Base-by-base conservation (phyloP, 2,329 filamentous ascomycete genomes). In the Fusarium sterilihyphosum region DNA sequence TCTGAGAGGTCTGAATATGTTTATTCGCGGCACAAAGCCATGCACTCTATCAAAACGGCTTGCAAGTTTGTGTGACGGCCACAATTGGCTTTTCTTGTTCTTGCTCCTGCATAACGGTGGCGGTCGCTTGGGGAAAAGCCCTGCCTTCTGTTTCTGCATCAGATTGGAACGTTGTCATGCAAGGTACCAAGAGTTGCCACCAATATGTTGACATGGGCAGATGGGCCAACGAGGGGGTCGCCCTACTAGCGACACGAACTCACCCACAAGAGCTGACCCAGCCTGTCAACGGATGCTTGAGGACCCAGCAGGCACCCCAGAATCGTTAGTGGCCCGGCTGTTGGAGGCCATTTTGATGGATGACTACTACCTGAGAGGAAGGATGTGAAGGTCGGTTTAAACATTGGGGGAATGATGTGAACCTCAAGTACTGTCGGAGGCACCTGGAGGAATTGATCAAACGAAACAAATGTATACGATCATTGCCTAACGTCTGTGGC, bases 21-120 rank as follows among this genome's bases (percentile, higher is more conserved):
- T 40, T 54, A 56, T 41, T 61, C 54, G 60, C 56, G 60, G 60
- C 62, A 61, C 53, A 67, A 71, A 50, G 47, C 52, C 41, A 62
- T 37, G 49, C 31, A 41, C 31, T 49, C 44, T 74, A 58, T 64
- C 40, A 71, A 43, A 73, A 72, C 46, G 29, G 53, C 33, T 71
- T 65, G 61, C 66, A 64, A 65, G 70, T 69, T 63, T 59, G 57
- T 61, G 65, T 69, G 63, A 62, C 64, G 62, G 65, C 58, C 70
- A 77, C 62, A 71, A 72, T 67, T 76, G 76, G 67, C 67, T 65
- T 59, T 35, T 61, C 56, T 65, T 59, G 75, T 75, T 78, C 76
- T 70, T 78, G 77, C 78, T 78, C 77, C 77, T 78, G 77, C 77
- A 78, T 78, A 71, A 73, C 66, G 67, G 75, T 69, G 73, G 65